A percentile compares a stretch with the other conserved stretches of the same genome.
phyloP scores from a whole-genome alignment of 2,329 filamentous ascomycete species.

The Hypoxylon sp. region DNA sequence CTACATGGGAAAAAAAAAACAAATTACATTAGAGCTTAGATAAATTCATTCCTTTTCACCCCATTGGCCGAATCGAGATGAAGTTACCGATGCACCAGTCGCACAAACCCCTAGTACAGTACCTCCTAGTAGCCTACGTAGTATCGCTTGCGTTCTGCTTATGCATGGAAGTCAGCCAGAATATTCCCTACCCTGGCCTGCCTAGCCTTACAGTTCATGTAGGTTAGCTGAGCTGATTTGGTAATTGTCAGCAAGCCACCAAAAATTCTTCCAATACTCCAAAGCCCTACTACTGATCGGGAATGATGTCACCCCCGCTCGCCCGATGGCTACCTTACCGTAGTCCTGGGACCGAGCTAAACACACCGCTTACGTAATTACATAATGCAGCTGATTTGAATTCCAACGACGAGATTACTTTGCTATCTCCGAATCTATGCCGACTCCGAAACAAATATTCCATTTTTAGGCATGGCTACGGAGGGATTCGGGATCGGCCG shows the following conservation, averaged over 20 bases:
- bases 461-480: constrained; percentile 11
- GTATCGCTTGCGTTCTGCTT: background rate
- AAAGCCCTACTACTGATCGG: background rate
- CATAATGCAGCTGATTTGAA: constrained; percentile 14
- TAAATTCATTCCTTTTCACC: constrained; percentile 21
- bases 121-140: constrained; percentile 12
- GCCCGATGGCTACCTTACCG: constrained; percentile 34
- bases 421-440: constrained; percentile 32
- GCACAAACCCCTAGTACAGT: constrained; percentile 23
- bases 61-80: constrained; percentile 30
- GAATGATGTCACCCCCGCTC: constrained; percentile 38
- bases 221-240: background rate
- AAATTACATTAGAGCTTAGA: constrained; percentile 29
- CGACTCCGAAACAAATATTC: constrained; percentile 22
- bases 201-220: background rate
- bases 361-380: constrained; percentile 20
- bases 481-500: constrained; percentile 36
- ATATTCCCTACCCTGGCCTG: constrained; percentile 13
- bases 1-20: no score
- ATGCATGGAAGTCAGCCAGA: constrained; percentile 27
- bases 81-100: constrained; percentile 28
- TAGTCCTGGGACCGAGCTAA: constrained; percentile 40
- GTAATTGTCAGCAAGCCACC: constrained; percentile 36
- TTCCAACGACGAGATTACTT: constrained; percentile 11
- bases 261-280: constrained; percentile 3